These are phyloP conservation scores for Malbranchea zuffiana DNA, from an alignment of 2,329 filamentous ascomycete genomes.

Conservation along the genomic window DNA sequence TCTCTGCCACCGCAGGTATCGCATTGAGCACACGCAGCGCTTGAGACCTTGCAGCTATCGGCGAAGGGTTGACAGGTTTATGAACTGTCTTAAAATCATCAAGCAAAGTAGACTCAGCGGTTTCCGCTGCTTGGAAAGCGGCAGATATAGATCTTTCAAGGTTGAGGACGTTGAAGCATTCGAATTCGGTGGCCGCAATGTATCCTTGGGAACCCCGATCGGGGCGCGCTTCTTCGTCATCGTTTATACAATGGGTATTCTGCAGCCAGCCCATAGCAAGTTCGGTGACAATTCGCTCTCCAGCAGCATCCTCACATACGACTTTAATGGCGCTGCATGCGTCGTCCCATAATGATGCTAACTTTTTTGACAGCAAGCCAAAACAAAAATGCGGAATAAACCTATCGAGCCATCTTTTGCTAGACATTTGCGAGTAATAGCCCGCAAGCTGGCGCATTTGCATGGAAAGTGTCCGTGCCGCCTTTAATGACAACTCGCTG, in stretches of 20 bases:
- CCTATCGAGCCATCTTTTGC: conserved; percentile 54
- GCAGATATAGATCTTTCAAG: conserved; percentile 45
- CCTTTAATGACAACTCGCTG: conserved; percentile 64
- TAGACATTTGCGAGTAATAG: conserved; percentile 49
- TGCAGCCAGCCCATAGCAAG: conserved; percentile 69
- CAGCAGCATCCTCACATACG: conserved; percentile 57
- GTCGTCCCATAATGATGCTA: conserved; percentile 82
- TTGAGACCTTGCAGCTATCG: conserved; percentile 54
- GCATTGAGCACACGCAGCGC: conserved; percentile 67
- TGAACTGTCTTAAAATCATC: conserved; percentile 56
- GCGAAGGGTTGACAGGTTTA: conserved; percentile 20
- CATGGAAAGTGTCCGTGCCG: conserved; percentile 68
- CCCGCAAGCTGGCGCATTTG: conserved; percentile 66
- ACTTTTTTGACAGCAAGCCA: conserved; percentile 73
- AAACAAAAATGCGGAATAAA: conserved; percentile 77
- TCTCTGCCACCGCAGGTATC: conserved; percentile 70
- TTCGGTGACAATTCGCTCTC: conserved; percentile 60
- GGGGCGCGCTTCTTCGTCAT: conserved; percentile 10
- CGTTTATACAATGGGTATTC: conserved; percentile 10
- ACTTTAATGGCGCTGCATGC: conserved; percentile 63
- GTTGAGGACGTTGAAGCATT: conserved; percentile 64
- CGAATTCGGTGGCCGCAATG: conserved; percentile 48
- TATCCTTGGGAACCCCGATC: conserved; percentile 9
- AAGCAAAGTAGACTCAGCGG: conserved; percentile 49
- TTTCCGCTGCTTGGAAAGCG: conserved; percentile 44